These are phyloP conservation scores for Phytophthora foliorum DNA, from an alignment of 352 stramenopile genomes.

Conservation along the genomic window DNA sequence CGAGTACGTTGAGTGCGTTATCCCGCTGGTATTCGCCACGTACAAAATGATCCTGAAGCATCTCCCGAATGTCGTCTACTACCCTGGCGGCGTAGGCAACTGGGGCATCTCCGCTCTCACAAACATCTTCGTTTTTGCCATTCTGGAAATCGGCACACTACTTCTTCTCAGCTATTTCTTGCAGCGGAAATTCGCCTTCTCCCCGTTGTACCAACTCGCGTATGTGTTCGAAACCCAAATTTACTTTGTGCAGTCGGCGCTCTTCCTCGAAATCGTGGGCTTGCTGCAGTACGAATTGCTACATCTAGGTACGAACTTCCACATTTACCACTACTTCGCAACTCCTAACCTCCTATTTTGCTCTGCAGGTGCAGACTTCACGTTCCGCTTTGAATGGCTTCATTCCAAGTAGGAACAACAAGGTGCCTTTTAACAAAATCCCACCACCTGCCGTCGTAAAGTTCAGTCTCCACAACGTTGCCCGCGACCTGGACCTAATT, in stretches of 20 bases:
- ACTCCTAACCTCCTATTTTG: neutral
- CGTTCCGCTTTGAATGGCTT: conserved; percentile 13
- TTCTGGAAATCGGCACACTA: conserved; percentile 45
- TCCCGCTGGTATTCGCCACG: conserved; percentile 42
- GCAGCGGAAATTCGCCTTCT: conserved; percentile 41
- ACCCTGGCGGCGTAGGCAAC: conserved; percentile 15
- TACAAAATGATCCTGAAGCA: conserved; percentile 44
- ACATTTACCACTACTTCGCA: neutral
- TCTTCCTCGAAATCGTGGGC: conserved; percentile 8
- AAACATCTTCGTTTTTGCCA: conserved; percentile 34
- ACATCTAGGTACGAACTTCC: conserved; percentile 1
- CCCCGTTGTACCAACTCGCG: conserved; percentile 38
- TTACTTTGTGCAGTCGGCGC: conserved; percentile 5
- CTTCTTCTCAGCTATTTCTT: conserved; percentile 31
- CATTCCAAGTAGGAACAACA: no score
- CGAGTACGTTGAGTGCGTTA: conserved; percentile 55
- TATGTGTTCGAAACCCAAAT: conserved; percentile 51
- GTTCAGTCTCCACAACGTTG: no score
- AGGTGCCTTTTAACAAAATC: no score
- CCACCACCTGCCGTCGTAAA: neutral
- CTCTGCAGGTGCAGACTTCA: conserved; percentile 4
- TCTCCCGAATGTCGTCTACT: conserved; percentile 50
- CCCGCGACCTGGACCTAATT: no score
- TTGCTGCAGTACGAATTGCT: conserved; percentile 20
- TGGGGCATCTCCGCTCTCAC: neutral